phyloP scores from a whole-genome alignment of 352 stramenopile genomes.

The Thalassiosira livingstoniorum region DNA sequence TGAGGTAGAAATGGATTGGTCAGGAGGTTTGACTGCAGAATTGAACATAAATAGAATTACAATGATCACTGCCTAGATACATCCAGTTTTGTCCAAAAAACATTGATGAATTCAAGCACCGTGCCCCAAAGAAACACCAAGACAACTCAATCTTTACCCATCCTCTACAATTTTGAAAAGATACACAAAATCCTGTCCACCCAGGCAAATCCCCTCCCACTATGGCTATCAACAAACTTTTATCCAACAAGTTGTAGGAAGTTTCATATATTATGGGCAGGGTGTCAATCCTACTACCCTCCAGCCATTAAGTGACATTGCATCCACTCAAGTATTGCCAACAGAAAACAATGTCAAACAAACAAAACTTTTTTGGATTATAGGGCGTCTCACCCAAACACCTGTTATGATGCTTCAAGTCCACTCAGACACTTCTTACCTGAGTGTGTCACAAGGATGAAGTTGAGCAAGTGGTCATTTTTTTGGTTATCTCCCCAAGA shows the following conservation, averaged over 20 bases:
- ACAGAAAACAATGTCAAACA: neutral
- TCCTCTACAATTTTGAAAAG: neutral
- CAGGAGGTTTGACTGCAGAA: neutral
- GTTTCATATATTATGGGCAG: neutral
- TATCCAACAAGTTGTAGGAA: slow-evolving; percentile 17
- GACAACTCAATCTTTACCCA: neutral
- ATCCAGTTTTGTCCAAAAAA: neutral
- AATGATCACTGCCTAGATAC: neutral
- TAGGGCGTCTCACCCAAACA: slow-evolving; percentile 43
- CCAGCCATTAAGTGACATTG: neutral
- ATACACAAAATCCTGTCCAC: neutral
- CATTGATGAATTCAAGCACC: neutral
- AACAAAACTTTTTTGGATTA: slow-evolving; percentile 46
- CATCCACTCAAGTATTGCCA: neutral
- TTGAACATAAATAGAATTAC: neutral
- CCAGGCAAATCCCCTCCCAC: neutral
- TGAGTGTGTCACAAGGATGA: slow-evolving; percentile 25
- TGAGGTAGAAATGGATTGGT: neutral
- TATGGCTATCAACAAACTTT: neutral
- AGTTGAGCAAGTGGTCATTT: slow-evolving; percentile 33
- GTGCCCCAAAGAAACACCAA: neutral
- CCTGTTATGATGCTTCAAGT: slow-evolving; percentile 56
- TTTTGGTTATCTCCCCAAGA: slow-evolving; percentile 2
- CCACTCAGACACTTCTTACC: slow-evolving; percentile 44
- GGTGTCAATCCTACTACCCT: neutral